Base-by-base conservation (phyloP, 2,329 filamentous ascomycete genomes). In the Fusarium sp. region DNA sequence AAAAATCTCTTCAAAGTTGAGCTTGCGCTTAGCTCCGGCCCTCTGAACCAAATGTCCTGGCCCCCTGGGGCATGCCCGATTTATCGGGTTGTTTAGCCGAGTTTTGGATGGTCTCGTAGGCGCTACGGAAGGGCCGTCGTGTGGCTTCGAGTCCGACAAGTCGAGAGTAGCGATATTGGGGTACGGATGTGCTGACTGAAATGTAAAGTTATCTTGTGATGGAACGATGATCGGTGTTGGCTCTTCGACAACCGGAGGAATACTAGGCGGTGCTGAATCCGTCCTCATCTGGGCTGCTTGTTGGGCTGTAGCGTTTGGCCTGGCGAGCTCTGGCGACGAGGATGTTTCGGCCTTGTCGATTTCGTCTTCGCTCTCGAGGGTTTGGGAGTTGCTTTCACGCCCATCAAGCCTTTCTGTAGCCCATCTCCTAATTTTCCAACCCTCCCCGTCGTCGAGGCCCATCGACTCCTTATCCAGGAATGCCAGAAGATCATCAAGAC, bases 401-500 rank as follows among this genome's bases (percentile, higher is more conserved):
- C 90, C 90, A 55, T 93, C 90, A 16, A 93, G 81, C 30, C 91
- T 85, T 79, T 94, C 92, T 3, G 88, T 91, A 1, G 89, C 90
- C 90, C 90, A 92, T 77, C 83, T 83, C 59, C 89, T 82, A 59
- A 91, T 82, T 65, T 82, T 85, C 83, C 86, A 89, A 18, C 87
- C 94, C 79, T 97, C 95, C 13, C 93, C 93, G 79, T 96, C 93
- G 50, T 87, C 88, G 12, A 96, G 78, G 0, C 94, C 94, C 59
- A 97, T 85, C 69, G 93, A 90, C 77, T 94, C 91, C 76, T 89
- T 92, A 78, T 98, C 95, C 57, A 98, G 83, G 73, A 97, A 97
- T 15, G 86, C 82, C n/a, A 98, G 83, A 6, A 99, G 84, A 72
- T 98, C 95, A 70, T 98, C 94, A 39, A 99, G 84, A 39, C 95